Percentiles rank a stretch among this genome's conserved stretches.
These are phyloP conservation scores for Penicillium vulpinum DNA, from an alignment of 2,329 filamentous ascomycete species.

Conservation along the genomic window DNA sequence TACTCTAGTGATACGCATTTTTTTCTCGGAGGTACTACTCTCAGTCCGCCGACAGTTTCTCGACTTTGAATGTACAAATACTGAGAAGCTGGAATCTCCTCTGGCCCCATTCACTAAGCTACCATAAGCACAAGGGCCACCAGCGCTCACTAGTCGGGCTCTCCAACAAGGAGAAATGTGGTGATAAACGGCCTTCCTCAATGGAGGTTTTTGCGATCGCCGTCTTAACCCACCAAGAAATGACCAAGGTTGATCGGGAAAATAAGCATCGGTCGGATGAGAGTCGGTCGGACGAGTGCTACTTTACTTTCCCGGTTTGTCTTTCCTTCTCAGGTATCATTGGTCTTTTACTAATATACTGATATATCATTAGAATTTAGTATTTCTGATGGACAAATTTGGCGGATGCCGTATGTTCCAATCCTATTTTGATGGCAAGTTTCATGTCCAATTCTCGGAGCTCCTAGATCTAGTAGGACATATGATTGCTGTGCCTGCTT, in stretches of 20 bases:
- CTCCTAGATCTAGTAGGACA: slow-evolving; percentile 5
- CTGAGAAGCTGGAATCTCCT: not conserved
- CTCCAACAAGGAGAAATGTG: not conserved
- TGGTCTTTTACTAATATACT: slow-evolving; percentile 1
- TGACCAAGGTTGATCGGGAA: not conserved
- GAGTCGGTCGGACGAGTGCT: not conserved
- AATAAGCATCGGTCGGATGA: slow-evolving; percentile 1
- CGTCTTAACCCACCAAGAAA: not conserved
- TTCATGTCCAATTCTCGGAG: slow-evolving; percentile 6
- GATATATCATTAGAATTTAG: slow-evolving; percentile 3
- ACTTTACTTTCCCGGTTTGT: slow-evolving; percentile 5
- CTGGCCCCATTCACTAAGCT: not conserved
- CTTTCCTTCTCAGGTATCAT: not conserved
- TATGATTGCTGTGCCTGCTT: slow-evolving; percentile 1
- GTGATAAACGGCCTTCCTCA: slow-evolving; percentile 1
- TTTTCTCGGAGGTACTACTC: not conserved
- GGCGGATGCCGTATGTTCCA: slow-evolving; percentile 3
- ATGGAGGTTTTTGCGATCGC: slow-evolving; percentile 2
- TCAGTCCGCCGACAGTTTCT: not conserved
- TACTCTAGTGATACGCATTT: not conserved
- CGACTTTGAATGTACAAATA: not conserved
- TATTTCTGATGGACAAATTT: slow-evolving; percentile 1
- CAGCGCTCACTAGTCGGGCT: not conserved
- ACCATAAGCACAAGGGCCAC: slow-evolving; percentile 1
- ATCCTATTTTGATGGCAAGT: slow-evolving; percentile 6